Percentiles rank a stretch among this genome's conserved stretches.
phyloP scores from a whole-genome alignment of 2,329 filamentous ascomycete genomes.

The Neurospora sp. region DNA sequence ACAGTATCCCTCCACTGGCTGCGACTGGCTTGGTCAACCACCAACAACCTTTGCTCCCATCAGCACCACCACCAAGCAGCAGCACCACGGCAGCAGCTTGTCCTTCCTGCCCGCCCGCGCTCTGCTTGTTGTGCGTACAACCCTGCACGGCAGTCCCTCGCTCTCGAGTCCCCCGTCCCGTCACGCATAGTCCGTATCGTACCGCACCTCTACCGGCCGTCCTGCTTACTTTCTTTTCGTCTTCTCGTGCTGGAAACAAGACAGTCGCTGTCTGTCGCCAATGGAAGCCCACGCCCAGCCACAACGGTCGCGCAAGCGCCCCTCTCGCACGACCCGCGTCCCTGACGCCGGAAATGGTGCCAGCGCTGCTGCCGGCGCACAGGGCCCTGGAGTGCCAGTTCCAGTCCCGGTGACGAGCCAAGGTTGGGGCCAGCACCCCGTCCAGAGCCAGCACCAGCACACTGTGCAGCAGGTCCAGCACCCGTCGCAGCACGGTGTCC shows the following conservation, averaged over 20 bases:
- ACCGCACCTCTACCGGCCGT: background rate
- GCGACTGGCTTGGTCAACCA: background rate
- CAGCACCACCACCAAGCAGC: background rate
- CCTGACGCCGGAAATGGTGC: conserved; percentile 15
- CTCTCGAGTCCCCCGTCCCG: background rate
- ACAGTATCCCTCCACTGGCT: background rate
- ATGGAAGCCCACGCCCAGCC: conserved; percentile 10
- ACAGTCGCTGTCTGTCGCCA: background rate
- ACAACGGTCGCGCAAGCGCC: conserved; percentile 18
- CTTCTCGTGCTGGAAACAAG: background rate
- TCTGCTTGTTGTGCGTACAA: background rate
- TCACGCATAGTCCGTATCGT: background rate
- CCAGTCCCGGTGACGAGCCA: conserved; percentile 3
- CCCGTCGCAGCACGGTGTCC: conserved; percentile 5
- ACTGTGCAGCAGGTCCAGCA: background rate
- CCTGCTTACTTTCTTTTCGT: background rate
- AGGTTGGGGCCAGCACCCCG: conserved; percentile 9
- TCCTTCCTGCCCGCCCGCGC: background rate
- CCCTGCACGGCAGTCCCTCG: background rate
- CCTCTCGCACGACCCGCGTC: conserved; percentile 12
- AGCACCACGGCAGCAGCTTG: background rate
- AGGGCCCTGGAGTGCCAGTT: conserved; percentile 5
- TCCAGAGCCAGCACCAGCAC: background rate
- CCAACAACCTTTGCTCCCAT: background rate
- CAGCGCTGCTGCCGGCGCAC: conserved; percentile 11